phyloP scores from a whole-genome alignment of 768 basidiomycete species.

The Tubosaeta sp. region DNA sequence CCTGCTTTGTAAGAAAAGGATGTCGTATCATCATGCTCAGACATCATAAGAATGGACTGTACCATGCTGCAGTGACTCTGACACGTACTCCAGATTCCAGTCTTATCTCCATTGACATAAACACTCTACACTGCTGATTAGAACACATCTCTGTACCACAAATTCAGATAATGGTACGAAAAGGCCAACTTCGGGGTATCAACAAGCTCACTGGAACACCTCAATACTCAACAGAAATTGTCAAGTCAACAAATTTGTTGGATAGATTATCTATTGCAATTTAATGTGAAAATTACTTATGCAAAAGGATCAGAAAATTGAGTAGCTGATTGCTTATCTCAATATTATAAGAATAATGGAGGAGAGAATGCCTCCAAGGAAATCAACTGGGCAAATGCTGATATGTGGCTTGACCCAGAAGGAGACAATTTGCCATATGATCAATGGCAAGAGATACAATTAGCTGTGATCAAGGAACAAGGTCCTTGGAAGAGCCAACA shows the following conservation, averaged over 20 bases:
- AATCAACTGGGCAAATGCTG: not conserved
- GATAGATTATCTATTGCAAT: slow-evolving; percentile 28
- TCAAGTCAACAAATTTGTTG: slow-evolving; percentile 21
- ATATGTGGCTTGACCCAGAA: not conserved
- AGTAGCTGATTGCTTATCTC: slow-evolving; percentile 25
- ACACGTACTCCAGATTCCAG: too few relatives aligned
- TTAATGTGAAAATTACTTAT: slow-evolving; percentile 26
- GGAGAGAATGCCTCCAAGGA: not conserved
- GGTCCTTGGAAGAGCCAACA: too few relatives aligned
- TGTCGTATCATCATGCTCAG: too few relatives aligned
- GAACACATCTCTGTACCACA: too few relatives aligned
- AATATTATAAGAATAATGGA: slow-evolving; percentile 23
- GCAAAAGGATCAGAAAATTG: slow-evolving; percentile 10
- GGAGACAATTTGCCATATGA: not conserved
- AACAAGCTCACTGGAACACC: slow-evolving; percentile 30
- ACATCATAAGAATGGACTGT: too few relatives aligned
- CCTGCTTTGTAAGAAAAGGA: too few relatives aligned
- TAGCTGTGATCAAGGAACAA: too few relatives aligned
- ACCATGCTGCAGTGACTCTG: too few relatives aligned
- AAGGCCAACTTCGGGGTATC: too few relatives aligned
- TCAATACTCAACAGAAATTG: slow-evolving; percentile 18
- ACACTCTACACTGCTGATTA: too few relatives aligned
- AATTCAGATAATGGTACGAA: too few relatives aligned
- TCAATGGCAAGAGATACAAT: not conserved
- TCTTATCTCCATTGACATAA: too few relatives aligned